Evolutionary conservation across 805 yeast species (phyloP), one percentile per base, ranked within the genome.

Genomic region (Myxozyma lipomycoides): DNA sequence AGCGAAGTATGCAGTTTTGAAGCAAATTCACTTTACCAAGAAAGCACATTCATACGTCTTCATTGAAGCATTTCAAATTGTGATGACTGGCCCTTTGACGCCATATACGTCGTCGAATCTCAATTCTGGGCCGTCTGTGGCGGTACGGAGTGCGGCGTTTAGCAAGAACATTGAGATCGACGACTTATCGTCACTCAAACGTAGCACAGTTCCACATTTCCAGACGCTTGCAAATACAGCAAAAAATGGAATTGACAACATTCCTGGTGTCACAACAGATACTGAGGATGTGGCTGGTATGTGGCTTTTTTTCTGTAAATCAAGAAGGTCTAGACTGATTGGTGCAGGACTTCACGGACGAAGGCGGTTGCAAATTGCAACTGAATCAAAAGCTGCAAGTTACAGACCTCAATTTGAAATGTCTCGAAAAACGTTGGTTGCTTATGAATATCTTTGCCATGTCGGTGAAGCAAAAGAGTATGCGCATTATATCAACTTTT

Each of bases 371-470:
- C 69, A 67, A 58, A 52, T 55, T 43, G 65, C 65, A 39, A 59
- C 57, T 23, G 43, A 30, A n/a, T 24, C 17, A 15, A 7, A 28
- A 2, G 32, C 52, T 3, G 12, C 41, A 26, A 28, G 30, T 17
- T 43, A 52, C 1, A 28, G 59, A n/a, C 44, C 42, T 38, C 67
- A 70, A 71, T 67, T 68, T 72, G 77, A 73, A 52, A 62, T 60
- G 41, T 73, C 72, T 55, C 67, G 77, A 5, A 64, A 71, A 51
- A 67, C 67, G 49, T 51, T 73, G 35, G 76, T 77, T 55, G 82
- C 82, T 4, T 86, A 86, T 64, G 93, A 86, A 64, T 86, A 86
- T 61, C 71, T 87, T 40, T 86, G 95, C 66, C 79, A 91, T 53
- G 81, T 86, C 9, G 80, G 78, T 34, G 93, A 87, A 63, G 86